A percentile compares a stretch with the other conserved stretches of the same genome.
Conservation (phyloP, 1,284 basidiomycete genomes). For the Chondrostereum purpureum region DNA sequence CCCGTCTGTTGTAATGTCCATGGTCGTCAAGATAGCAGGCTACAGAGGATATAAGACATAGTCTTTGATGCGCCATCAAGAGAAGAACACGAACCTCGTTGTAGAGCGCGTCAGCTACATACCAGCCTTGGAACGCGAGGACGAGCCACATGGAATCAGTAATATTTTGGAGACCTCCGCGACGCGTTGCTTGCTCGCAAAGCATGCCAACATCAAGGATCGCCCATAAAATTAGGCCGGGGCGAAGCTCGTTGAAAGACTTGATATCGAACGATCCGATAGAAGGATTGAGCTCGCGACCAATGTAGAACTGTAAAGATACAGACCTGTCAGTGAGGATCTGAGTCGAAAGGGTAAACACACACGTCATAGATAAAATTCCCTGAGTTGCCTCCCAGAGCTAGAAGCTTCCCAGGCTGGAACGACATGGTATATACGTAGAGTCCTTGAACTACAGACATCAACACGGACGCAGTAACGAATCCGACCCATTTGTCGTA, state of each 20-base stretch:
- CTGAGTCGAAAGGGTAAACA: too few relatives aligned
- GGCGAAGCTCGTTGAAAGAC: constrained; percentile 93
- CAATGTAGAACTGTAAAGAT: constrained; percentile 81
- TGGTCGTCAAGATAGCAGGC: constrained; percentile 87
- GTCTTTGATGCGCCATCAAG: constrained; percentile 13
- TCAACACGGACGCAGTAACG: constrained; percentile 76
- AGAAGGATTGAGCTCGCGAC: constrained; percentile 90
- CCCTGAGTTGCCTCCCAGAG: constrained; percentile 88
- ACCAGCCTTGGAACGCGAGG: constrained; percentile 81
- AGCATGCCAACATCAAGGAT: constrained; percentile 89
- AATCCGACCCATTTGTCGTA: constrained; percentile 93
- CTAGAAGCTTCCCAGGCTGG: constrained; percentile 64
- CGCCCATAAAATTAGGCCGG: constrained; percentile 93
- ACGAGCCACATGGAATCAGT: constrained; percentile 94
- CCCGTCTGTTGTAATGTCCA: constrained; percentile 98
- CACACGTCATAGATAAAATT: constrained; percentile 88
- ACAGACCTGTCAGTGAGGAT: constrained; percentile 7
- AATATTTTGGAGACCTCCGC: constrained; percentile 58
- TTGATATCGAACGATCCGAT: constrained; percentile 92
- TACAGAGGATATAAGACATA: constrained; percentile 19
- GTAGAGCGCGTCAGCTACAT: constrained; percentile 82
- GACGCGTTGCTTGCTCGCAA: constrained; percentile 83
- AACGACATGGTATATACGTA: constrained; percentile 77
- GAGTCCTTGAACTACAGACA: constrained; percentile 71
- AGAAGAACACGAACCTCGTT: too few relatives aligned